Evolutionary conservation across 2,329 filamentous ascomycete species (phyloP).

Genomic region (Curvularia eragrostidis): DNA sequence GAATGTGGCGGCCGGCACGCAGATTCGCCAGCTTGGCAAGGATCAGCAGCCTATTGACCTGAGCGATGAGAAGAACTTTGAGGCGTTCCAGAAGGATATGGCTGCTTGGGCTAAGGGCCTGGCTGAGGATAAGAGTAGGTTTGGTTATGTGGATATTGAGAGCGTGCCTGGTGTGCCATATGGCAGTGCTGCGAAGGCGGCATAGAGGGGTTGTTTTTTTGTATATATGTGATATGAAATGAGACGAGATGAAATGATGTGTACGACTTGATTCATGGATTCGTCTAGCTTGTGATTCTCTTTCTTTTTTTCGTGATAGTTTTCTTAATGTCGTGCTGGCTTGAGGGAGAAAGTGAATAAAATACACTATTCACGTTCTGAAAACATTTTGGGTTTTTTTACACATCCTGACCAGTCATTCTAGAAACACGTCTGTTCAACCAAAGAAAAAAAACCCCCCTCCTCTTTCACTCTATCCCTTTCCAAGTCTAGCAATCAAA

Average conservation of each 20-base stretch:
- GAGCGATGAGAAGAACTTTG: slow-evolving; percentile 55
- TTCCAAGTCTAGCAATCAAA: no score
- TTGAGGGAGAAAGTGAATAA: no score
- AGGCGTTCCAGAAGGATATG: slow-evolving; percentile 59
- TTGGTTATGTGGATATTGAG: slow-evolving; percentile 56
- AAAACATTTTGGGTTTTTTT: no score
- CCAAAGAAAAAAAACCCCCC: no score
- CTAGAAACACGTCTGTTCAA: no score
- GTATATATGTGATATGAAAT: background rate
- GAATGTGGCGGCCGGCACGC: slow-evolving; percentile 56
- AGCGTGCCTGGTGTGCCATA: slow-evolving; percentile 50
- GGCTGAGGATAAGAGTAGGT: slow-evolving; percentile 50
- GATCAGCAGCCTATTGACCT: slow-evolving; percentile 62
- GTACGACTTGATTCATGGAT: background rate
- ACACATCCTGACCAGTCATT: no score
- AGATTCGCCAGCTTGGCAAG: slow-evolving; percentile 61
- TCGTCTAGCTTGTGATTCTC: no score
- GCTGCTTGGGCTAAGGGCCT: slow-evolving; percentile 53
- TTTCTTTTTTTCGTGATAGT: no score
- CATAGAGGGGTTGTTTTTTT: background rate
- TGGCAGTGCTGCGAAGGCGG: slow-evolving; percentile 24
- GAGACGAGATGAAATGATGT: background rate
- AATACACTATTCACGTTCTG: no score
- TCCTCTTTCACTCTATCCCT: no score
- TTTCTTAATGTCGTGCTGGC: no score